Base-by-base conservation (phyloP, 2,329 filamentous ascomycete genomes). In the Nemania sp. region DNA sequence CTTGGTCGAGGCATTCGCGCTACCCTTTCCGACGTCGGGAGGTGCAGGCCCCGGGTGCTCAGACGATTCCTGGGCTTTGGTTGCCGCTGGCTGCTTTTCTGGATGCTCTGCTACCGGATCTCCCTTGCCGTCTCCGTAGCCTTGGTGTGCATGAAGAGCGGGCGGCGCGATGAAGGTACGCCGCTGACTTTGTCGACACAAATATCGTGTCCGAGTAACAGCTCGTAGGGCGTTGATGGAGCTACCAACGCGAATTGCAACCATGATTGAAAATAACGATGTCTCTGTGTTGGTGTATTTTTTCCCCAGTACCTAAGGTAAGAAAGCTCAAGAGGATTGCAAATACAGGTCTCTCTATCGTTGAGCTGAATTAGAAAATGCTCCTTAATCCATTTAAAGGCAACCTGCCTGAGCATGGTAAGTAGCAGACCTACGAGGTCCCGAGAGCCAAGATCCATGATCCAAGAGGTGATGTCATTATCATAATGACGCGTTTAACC, bases 21-120 rank as follows among this genome's bases (percentile, higher is more conserved):
- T 73, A 10, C 74, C 75, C 65, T 78, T 68, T 25, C 77, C 78
- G 50, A 77, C 76, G 21, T 74, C 66, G 0, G 78, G 77, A 0
- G 78, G 73, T 9, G 68, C 63, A 5, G 78, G 78, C 2, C 79
- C 78, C 1, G 79, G 79, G 60, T 81, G 79, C 60, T 81, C 79
- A 9, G 68, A 69, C 9, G 72, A 60, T 17, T 76, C 65, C 60
- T 76, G 75, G 1, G 69, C 70, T 21, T 56, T 54, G 47, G 66
- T 74, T 12, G 75, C 67, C 0, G 60, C 32, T 1, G 73, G 73
- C 63, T 79, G 77, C 12, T 72, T 64, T 61, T 76, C 71, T 3
- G 77, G 77, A 32, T 75, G 69, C 43, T 76, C 73, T 17, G 67
- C 73, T 34, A 64, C 63, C 1, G 77, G 77, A 43, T 76, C 66